Percentiles rank a stretch among this genome's conserved stretches.
phyloP scores from a whole-genome alignment of 495 filamentous ascomycete species.

The Tuber microsphaerosporum region DNA sequence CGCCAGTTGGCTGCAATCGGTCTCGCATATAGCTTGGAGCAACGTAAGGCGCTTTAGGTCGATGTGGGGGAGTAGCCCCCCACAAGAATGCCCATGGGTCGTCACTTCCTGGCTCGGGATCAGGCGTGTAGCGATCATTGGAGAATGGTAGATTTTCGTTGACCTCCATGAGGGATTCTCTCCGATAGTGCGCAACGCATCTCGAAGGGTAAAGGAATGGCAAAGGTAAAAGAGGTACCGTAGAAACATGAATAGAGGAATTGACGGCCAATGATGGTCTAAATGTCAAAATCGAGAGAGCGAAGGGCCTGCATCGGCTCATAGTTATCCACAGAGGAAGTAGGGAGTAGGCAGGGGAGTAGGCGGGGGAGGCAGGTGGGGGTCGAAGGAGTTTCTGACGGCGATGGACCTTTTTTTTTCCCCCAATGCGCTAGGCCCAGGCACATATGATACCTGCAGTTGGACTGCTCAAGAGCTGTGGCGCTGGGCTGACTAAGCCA shows the following conservation, averaged over 20 bases:
- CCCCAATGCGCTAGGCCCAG: no score
- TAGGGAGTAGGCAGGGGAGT: background rate
- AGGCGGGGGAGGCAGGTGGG: background rate
- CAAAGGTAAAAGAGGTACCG: background rate
- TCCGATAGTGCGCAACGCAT: background rate
- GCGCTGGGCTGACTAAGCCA: background rate
- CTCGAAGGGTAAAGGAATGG: conserved; percentile 29
- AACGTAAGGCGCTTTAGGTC: conserved; percentile 3
- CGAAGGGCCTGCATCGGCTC: background rate
- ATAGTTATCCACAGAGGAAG: background rate
- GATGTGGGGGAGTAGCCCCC: background rate
- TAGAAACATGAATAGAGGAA: background rate
- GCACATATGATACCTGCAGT: no score
- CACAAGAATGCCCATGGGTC: conserved; percentile 41
- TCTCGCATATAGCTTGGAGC: conserved; percentile 7
- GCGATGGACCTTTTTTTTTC: background rate
- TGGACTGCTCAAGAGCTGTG: background rate
- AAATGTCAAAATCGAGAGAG: background rate
- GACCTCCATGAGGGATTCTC: background rate
- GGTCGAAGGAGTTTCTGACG: background rate
- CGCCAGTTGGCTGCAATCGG: background rate
- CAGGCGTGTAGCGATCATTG: background rate
- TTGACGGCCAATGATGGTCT: background rate
- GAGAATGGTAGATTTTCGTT: conserved; percentile 16
- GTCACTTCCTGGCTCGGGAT: background rate